phyloP scores from a whole-genome alignment of 2,329 filamentous ascomycete species.

The Beauveria scarabaeidicola region DNA sequence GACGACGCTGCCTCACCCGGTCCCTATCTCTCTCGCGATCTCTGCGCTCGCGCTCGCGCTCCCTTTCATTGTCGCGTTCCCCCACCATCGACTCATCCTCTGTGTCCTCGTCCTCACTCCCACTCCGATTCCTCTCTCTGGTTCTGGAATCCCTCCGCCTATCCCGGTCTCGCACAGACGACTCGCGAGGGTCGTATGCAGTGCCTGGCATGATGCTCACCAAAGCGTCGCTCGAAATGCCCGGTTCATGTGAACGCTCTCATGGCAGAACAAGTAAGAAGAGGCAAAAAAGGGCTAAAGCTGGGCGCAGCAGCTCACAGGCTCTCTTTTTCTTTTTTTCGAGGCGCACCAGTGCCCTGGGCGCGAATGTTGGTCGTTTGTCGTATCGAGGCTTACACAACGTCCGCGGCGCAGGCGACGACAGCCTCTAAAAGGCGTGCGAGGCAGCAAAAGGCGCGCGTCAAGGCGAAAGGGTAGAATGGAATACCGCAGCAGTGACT shows the following conservation, averaged over 20 bases:
- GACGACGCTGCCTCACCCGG: conserved; percentile 12
- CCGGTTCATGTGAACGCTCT: background rate
- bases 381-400: conserved; percentile 3
- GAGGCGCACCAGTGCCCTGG: background rate
- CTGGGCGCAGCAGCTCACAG: background rate
- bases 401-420: conserved; percentile 5
- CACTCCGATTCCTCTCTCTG: conserved; percentile 9
- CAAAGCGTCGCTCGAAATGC: background rate
- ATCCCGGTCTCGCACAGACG: conserved; percentile 13
- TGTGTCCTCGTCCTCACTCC: conserved; percentile 6
- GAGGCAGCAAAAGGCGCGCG: background rate
- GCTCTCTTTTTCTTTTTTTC: background rate
- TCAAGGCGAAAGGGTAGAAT: background rate
- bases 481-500: background rate
- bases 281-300: background rate
- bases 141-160: conserved; percentile 11
- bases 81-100: background rate
- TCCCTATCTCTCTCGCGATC: conserved; percentile 16
- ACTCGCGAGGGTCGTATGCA: background rate
- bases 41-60: conserved; percentile 15
- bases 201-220: conserved; percentile 6
- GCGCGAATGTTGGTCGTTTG: background rate
- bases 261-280: background rate
- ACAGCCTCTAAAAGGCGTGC: background rate
- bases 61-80: conserved; percentile 13